Percentiles rank a stretch among this genome's conserved stretches.
phyloP scores from a whole-genome alignment of 257 asterid species.

The Lavandula angustifolia region DNA sequence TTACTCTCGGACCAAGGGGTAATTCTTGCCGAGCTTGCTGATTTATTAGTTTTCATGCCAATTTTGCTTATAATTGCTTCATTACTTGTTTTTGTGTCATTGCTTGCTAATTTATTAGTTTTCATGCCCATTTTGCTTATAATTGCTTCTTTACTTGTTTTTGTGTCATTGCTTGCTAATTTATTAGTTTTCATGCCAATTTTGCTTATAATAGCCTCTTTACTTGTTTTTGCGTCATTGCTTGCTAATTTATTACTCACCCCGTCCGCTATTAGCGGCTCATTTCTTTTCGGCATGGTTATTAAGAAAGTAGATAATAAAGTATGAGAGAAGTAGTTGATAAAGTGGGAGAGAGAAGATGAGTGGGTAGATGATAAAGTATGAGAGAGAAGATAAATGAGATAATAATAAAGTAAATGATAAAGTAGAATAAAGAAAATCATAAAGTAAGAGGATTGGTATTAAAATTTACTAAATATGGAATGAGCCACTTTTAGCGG shows the following conservation, averaged over 20 bases:
- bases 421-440: no score
- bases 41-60: neutral
- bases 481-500: no score
- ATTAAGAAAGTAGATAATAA: no score
- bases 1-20: conserved; percentile 99
- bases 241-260: neutral
- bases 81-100: conserved; percentile 6
- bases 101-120: neutral
- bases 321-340: no score
- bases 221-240: conserved; percentile 5
- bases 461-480: no score
- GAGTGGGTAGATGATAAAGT: no score
- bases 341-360: no score
- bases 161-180: neutral
- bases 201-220: neutral
- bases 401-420: no score
- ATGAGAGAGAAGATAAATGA: no score
- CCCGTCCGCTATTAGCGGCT: no score
- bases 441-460: no score
- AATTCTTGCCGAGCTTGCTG: conserved; percentile 12
- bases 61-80: neutral
- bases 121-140: neutral
- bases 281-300: no score
- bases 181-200: neutral
- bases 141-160: neutral